phyloP scores from a whole-genome alignment of 73 alveolate species.

The Tetrahymena elliotti region DNA sequence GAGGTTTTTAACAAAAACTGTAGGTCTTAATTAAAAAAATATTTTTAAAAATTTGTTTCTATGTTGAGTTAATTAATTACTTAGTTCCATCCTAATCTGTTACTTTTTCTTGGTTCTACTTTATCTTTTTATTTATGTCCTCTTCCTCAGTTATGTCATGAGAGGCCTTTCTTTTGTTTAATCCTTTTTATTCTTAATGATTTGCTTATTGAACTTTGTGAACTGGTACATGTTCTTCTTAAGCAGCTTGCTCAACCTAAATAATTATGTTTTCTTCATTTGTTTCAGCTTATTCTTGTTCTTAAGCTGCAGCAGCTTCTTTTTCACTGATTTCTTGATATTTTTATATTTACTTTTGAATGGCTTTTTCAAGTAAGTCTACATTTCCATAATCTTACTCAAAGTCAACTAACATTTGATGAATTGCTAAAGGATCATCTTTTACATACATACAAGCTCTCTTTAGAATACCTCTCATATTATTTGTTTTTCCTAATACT shows the following conservation, averaged over 20 bases:
- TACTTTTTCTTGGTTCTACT: background rate
- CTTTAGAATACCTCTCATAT: constrained; percentile 28
- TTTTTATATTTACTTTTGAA: background rate
- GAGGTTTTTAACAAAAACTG: constrained; percentile 11
- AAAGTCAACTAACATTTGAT: constrained; percentile 5
- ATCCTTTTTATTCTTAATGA: background rate
- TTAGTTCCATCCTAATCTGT: constrained; percentile 1
- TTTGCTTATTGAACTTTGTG: background rate
- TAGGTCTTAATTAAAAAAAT: background rate
- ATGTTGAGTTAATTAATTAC: background rate
- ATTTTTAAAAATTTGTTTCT: background rate
- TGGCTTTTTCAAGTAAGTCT: constrained; percentile 14
- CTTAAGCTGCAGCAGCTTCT: background rate
- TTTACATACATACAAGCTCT: constrained; percentile 6
- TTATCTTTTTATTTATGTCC: background rate
- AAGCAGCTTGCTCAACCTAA: background rate
- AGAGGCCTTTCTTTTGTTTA: background rate
- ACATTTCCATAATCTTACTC: constrained; percentile 20
- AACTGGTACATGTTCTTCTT: background rate
- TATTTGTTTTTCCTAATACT: background rate
- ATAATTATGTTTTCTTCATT: background rate
- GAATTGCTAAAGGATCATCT: constrained; percentile 6
- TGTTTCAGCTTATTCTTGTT: background rate
- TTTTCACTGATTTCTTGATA: background rate
- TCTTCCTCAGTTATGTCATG: background rate